Conservation (phyloP, 371 early-diverging fungal species). For the Choanephora cucurbitarum region DNA sequence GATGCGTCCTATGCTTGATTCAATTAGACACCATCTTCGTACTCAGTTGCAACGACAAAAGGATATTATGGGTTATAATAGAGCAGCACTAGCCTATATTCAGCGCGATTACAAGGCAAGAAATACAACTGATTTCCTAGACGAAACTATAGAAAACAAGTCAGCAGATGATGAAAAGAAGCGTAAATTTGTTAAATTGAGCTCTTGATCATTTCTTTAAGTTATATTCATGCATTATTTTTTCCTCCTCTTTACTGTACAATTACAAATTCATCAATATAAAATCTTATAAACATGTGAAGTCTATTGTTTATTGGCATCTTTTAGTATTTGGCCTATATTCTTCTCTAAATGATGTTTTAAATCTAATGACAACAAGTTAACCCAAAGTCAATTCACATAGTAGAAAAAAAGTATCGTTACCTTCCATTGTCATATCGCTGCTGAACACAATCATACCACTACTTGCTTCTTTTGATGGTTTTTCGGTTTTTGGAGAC, state of each 20-base stretch:
- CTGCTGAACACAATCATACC: conserved; percentile 19
- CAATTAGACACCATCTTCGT: conserved; percentile 68
- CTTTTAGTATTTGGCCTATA: conserved; percentile 5
- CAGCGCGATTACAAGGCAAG: conserved; percentile 73
- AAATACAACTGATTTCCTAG: conserved; percentile 75
- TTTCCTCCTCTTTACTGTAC: background rate
- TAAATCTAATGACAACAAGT: conserved; percentile 4
- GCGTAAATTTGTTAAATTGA: conserved; percentile 66
- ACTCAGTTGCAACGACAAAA: conserved; percentile 68
- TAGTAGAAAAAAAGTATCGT: background rate
- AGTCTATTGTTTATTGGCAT: background rate
- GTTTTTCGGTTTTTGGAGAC: conserved; percentile 8
- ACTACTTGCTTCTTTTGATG: conserved; percentile 3
- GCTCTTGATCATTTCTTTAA: conserved; percentile 13
- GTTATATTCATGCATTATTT: background rate
- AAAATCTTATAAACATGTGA: conserved; percentile 1
- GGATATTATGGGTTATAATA: conserved; percentile 77
- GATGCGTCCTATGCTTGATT: conserved; percentile 77
- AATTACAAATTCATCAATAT: background rate
- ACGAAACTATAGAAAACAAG: conserved; percentile 43
- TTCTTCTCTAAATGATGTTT: conserved; percentile 5
- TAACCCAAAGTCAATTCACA: background rate
- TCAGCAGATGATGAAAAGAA: conserved; percentile 65
- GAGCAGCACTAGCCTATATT: conserved; percentile 72
- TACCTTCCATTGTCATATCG: conserved; percentile 29